These are phyloP conservation scores for Aspergillus tamarii DNA, from an alignment of 2,329 filamentous ascomycete species.

Conservation along the genomic window DNA sequence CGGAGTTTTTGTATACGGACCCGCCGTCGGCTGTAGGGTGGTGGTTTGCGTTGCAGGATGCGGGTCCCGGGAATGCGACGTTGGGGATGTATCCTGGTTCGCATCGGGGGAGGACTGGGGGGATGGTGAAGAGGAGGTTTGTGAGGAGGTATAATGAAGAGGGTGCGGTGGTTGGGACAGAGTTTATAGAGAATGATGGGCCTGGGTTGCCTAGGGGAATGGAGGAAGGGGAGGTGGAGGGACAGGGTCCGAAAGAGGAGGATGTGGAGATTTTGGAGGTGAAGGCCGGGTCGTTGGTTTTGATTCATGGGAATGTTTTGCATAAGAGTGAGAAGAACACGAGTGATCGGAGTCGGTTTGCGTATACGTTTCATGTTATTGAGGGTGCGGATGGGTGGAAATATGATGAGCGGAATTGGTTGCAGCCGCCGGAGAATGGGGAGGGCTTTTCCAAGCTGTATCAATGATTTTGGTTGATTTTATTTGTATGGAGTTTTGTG, in stretches of 20 bases:
- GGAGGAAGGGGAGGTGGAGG: constrained; percentile 45
- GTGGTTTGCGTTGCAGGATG: constrained; percentile 97
- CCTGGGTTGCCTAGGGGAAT: constrained; percentile 63
- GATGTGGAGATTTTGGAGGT: constrained; percentile 82
- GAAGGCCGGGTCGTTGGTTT: constrained; percentile 83
- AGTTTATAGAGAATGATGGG: constrained; percentile 72
- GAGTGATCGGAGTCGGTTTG: constrained; percentile 83
- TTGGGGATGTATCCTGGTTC: constrained; percentile 83
- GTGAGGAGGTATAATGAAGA: constrained; percentile 56
- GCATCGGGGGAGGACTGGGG: constrained; percentile 60
- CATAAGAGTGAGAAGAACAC: constrained; percentile 96
- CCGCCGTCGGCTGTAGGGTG: constrained; percentile 89
- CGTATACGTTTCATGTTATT: constrained; percentile 97
- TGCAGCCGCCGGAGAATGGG: constrained; percentile 79
- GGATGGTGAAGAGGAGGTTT: constrained; percentile 72
- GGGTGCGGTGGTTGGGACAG: constrained; percentile 54
- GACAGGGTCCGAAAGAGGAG: constrained; percentile 33
- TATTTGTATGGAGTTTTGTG: neutral
- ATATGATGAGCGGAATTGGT: constrained; percentile 90
- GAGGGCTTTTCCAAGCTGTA: constrained; percentile 76
- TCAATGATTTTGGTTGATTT: neutral
- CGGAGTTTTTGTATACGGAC: constrained; percentile 87
- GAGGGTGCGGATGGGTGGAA: constrained; percentile 68
- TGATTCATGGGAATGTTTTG: constrained; percentile 94
- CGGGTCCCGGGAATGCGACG: constrained; percentile 82